Conservation (phyloP, 2,329 filamentous ascomycete species). For the Amphichorda felina region DNA sequence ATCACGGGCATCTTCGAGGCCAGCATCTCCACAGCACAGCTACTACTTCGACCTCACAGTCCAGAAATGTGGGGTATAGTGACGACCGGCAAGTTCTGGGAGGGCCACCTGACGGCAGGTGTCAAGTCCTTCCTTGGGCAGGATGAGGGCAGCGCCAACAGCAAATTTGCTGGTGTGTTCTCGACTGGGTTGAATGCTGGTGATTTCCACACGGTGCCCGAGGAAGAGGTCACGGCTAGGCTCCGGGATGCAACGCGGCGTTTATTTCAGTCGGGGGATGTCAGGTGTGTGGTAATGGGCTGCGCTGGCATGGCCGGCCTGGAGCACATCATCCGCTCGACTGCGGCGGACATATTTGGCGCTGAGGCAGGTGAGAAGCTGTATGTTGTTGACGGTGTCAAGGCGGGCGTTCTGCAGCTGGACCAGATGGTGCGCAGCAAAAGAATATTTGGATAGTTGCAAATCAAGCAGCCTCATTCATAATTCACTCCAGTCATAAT, state of each 20-base stretch:
- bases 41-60: constrained; percentile 13
- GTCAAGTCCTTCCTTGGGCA: constrained; percentile 52
- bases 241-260: constrained; percentile 59
- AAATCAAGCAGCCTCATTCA: background rate
- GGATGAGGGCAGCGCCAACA: constrained; percentile 11
- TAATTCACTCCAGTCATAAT: no score
- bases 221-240: constrained; percentile 49
- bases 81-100: constrained; percentile 78
- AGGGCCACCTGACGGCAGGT: constrained; percentile 54
- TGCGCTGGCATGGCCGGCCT: constrained; percentile 88
- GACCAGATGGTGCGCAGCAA: constrained; percentile 38
- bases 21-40: constrained; percentile 52
- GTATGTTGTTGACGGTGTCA: constrained; percentile 69
- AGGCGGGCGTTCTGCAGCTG: constrained; percentile 53
- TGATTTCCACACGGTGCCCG: constrained; percentile 62
- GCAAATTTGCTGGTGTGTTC: constrained; percentile 65
- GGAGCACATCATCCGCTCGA: constrained; percentile 61
- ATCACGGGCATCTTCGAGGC: constrained; percentile 73
- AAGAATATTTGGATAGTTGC: constrained; percentile 18
- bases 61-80: constrained; percentile 68
- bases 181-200: constrained; percentile 72
- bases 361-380: constrained; percentile 41
- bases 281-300: constrained; percentile 67
- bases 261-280: constrained; percentile 43
- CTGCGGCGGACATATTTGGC: constrained; percentile 54